Conservation (phyloP, 1,284 basidiomycete genomes). For the Boletus subluridellus region DNA sequence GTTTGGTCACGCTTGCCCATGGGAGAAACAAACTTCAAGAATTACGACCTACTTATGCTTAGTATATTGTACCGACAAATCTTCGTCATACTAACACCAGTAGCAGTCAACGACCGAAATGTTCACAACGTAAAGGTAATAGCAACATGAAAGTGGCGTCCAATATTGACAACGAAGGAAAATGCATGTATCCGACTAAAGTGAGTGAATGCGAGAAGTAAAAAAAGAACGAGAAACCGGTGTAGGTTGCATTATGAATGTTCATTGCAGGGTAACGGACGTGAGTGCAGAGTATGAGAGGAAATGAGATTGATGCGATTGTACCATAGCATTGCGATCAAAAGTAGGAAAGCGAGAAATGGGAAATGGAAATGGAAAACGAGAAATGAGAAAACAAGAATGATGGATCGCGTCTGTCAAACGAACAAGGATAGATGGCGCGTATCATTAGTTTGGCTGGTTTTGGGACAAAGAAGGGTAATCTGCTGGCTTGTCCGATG, state of each 20-base stretch:
- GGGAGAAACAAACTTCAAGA: background rate
- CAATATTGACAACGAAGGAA: slow-evolving; percentile 35
- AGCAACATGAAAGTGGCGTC: slow-evolving; percentile 14
- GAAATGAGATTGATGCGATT: slow-evolving; percentile 31
- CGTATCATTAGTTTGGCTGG: slow-evolving; percentile 18
- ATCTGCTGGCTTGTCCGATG: slow-evolving; percentile 31
- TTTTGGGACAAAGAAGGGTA: slow-evolving; percentile 30
- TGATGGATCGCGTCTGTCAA: slow-evolving; percentile 11
- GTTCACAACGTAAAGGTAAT: slow-evolving; percentile 10
- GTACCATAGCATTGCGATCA: slow-evolving; percentile 41
- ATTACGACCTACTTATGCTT: slow-evolving; percentile 3
- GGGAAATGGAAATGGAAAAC: slow-evolving; percentile 5
- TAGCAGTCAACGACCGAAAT: slow-evolving; percentile 1
- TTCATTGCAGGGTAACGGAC: slow-evolving; percentile 35
- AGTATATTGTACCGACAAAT: slow-evolving; percentile 13
- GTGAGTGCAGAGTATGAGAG: slow-evolving; percentile 33
- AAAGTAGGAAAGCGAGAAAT: slow-evolving; percentile 1
- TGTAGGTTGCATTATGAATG: slow-evolving; percentile 38
- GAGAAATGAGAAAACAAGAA: slow-evolving; percentile 7
- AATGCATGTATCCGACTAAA: slow-evolving; percentile 28
- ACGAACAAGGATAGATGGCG: background rate
- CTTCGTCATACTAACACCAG: background rate
- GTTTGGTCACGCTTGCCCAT: slow-evolving; percentile 30
- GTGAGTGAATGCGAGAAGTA: slow-evolving; percentile 13
- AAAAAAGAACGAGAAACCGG: slow-evolving; percentile 19